Conservation (phyloP, 2,329 filamentous ascomycete species). For the Alternaria solani region DNA sequence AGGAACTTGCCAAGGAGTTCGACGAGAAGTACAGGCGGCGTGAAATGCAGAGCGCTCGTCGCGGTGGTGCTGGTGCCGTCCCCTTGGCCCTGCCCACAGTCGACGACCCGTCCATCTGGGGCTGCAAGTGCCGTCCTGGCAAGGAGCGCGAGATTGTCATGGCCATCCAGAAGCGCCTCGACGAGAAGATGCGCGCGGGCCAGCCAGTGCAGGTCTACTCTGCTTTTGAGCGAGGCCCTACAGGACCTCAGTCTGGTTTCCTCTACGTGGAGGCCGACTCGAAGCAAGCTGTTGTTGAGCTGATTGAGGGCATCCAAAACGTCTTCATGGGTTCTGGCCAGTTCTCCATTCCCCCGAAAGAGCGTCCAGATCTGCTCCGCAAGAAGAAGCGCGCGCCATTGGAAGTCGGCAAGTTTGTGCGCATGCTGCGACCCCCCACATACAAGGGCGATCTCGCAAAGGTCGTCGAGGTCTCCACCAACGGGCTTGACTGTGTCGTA, state of each 20-base stretch:
- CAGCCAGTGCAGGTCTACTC: constrained; percentile 85
- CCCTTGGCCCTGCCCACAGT: constrained; percentile 85
- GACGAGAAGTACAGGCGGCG: constrained; percentile 88
- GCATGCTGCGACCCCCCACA: constrained; percentile 79
- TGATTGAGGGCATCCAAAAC: constrained; percentile 84
- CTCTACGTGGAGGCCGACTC: constrained; percentile 93
- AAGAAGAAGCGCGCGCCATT: constrained; percentile 83
- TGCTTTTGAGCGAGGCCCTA: constrained; percentile 82
- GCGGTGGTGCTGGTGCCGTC: constrained; percentile 41
- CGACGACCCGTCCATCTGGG: constrained; percentile 96
- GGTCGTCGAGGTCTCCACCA: constrained; percentile 90
- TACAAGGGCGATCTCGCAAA: constrained; percentile 91
- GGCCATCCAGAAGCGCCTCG: constrained; percentile 85
- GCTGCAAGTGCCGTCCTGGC: constrained; percentile 88
- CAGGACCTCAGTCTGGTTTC: constrained; percentile 87
- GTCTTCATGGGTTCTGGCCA: constrained; percentile 89
- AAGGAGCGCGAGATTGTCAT: constrained; percentile 94
- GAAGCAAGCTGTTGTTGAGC: constrained; percentile 83
- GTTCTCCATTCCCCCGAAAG: constrained; percentile 90
- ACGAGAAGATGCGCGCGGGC: constrained; percentile 79
- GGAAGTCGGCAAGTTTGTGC: constrained; percentile 89
- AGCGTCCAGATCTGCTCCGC: constrained; percentile 95
- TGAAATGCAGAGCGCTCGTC: constrained; percentile 43
- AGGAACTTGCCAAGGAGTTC: constrained; percentile 83
- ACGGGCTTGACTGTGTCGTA: constrained; percentile 86